Conservation (phyloP, 108 stramenopile genomes). For the Nitzschia palea region DNA sequence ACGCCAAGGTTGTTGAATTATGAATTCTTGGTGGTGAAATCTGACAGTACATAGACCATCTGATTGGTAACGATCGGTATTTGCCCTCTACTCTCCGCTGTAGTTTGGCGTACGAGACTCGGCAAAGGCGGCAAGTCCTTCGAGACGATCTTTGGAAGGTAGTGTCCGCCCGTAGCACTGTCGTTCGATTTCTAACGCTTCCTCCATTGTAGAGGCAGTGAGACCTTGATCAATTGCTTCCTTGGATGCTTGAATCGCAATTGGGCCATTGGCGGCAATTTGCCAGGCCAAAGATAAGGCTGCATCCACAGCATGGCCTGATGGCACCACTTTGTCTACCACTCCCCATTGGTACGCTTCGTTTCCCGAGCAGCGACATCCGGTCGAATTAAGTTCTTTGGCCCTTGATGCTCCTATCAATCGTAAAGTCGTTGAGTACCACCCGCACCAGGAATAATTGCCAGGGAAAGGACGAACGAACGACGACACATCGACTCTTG, state of each 20-base stretch:
- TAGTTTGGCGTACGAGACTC: conserved; percentile 72
- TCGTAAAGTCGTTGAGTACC: conserved; percentile 76
- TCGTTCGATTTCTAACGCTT: conserved; percentile 67
- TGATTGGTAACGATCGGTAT: too few species aligned
- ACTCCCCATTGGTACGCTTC: conserved; percentile 57
- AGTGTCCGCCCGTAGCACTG: conserved; percentile 55
- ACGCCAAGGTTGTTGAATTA: conserved; percentile 52
- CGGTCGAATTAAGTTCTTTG: conserved; percentile 76
- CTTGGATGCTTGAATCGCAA: conserved; percentile 79
- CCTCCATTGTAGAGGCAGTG: conserved; percentile 32
- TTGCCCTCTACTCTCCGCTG: neutral
- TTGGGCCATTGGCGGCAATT: conserved; percentile 71
- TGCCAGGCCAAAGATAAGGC: conserved; percentile 50
- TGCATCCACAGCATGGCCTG: conserved; percentile 21
- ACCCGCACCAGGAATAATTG: conserved; percentile 86
- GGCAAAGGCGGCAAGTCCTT: conserved; percentile 72
- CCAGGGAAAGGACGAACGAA: conserved; percentile 63
- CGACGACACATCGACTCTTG: conserved; percentile 65
- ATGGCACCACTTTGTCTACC: conserved; percentile 50
- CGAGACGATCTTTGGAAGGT: conserved; percentile 70
- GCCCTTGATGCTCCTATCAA: conserved; percentile 62
- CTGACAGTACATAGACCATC: too few species aligned
- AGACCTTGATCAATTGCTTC: conserved; percentile 66
- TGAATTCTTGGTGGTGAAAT: too few species aligned
- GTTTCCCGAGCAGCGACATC: conserved; percentile 33